Percentiles rank a stretch among this genome's conserved stretches.
These are phyloP conservation scores for Colletotrichum trifolii DNA, from an alignment of 2,329 filamentous ascomycete species.

Conservation along the genomic window DNA sequence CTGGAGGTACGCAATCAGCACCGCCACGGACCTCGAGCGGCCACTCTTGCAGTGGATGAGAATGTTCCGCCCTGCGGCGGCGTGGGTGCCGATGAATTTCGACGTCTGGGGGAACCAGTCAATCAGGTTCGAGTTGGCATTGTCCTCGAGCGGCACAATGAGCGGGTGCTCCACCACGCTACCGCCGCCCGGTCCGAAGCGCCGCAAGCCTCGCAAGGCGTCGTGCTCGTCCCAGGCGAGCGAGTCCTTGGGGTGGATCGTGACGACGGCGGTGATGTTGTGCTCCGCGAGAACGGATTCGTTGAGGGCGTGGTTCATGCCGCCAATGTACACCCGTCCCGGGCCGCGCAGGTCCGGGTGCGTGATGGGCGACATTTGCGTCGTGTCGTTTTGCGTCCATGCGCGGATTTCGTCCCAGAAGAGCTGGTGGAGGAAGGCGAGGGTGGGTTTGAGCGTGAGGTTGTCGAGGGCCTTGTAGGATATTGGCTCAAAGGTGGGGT, in stretches of 20 bases:
- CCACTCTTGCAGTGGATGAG: slow-evolving; percentile 23
- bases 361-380: slow-evolving; percentile 14
- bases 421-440: slow-evolving; percentile 5
- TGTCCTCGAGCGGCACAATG: slow-evolving; percentile 24
- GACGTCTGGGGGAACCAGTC: slow-evolving; percentile 16
- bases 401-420: slow-evolving; percentile 25
- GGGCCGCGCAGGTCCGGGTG: slow-evolving; percentile 11
- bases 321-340: slow-evolving; percentile 15
- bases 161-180: slow-evolving; percentile 19
- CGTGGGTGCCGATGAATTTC: slow-evolving; percentile 2
- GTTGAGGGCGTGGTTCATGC: slow-evolving; percentile 26
- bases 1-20: slow-evolving; percentile 21
- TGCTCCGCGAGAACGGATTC: slow-evolving; percentile 5
- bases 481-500: slow-evolving; percentile 7
- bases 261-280: slow-evolving; percentile 11
- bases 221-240: slow-evolving; percentile 19
- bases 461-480: slow-evolving; percentile 23
- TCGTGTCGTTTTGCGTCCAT: slow-evolving; percentile 21
- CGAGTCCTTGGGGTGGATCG: slow-evolving; percentile 20
- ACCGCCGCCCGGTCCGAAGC: background rate
- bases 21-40: slow-evolving; percentile 19
- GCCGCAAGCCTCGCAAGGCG: background rate
- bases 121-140: slow-evolving; percentile 24
- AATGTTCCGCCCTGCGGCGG: slow-evolving; percentile 7
- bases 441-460: slow-evolving; percentile 8